Evolutionary conservation across 306 rosid genomes (phyloP), one percentile per base, ranked within the genome.

Genomic region (Abrus precatorius): DNA sequence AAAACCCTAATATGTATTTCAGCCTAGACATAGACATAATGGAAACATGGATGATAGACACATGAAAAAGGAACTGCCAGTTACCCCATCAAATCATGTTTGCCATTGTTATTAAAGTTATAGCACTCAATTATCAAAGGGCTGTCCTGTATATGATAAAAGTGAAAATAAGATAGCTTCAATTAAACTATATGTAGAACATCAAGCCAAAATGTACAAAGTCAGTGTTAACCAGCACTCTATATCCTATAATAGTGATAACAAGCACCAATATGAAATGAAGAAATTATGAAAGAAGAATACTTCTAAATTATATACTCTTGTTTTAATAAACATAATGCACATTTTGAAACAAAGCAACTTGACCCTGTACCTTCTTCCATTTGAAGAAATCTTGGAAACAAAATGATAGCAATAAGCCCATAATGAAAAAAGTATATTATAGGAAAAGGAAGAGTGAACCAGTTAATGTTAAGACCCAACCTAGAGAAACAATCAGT

Each of bases 11-110:
- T 9, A 66, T 43, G 76, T 73, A 56, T 74, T 56, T 77, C 75
- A 79, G 70, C 60, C 14, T 76, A 40, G 12, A 52, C 32, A 66
- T 64, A 63, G 6, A 59, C 30, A 63, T 55, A 49, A 30, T 52
- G 77, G 53, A 61, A 40, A 60, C 56, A 53, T 10, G 30, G 64
- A 71, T 28, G 64, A 71, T 28, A 62, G 40, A 14, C 10, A 0
- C 77, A 30, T 52, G 74, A 54, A 64, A 74, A 61, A 54, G 82
- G 30, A 64, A 62, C 70, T 41, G 69, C 32, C 28, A 29, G 27
- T 83, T 90, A 91, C 97, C 97, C 97, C 72, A 92, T 83, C 82
- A 88, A 82, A 84, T 92, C 93, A 84, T 91, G 97, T 63, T 91
- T 90, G 52, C 97, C 97, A 61, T 85, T 92, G 89, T 77, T 91